Percentiles rank a stretch among this genome's conserved stretches.
These are phyloP conservation scores for Cystobasidium ongulense DNA, from an alignment of 768 basidiomycete species.

Conservation along the genomic window DNA sequence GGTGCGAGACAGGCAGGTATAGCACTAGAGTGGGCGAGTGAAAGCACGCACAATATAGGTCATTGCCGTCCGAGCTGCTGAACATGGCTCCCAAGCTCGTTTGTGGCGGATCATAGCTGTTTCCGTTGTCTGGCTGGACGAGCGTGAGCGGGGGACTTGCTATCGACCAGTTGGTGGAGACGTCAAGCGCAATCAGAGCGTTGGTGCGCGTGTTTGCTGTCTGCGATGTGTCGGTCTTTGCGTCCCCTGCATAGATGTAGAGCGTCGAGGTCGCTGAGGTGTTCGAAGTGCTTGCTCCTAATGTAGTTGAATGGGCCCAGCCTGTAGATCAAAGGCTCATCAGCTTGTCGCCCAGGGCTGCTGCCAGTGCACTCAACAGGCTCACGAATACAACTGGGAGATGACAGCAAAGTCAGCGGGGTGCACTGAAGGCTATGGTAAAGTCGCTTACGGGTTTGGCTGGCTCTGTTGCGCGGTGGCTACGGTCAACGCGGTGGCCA, in stretches of 20 bases:
- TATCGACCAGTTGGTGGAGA: constrained; percentile 6
- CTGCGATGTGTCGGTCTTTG: constrained; percentile 1
- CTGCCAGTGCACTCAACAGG: not conserved
- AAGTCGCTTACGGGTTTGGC: not conserved
- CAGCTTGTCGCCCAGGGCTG: not conserved
- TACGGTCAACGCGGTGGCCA: not conserved
- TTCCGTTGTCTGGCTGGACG: constrained; percentile 15
- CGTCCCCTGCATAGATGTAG: constrained; percentile 20
- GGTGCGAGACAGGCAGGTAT: not conserved
- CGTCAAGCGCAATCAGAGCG: constrained; percentile 18
- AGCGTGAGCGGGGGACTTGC: constrained; percentile 17
- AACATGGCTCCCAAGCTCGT: constrained; percentile 27
- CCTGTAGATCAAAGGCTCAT: not conserved
- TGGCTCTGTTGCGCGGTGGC: not conserved
- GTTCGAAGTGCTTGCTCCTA: constrained; percentile 11
- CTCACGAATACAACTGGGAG: not conserved
- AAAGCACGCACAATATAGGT: constrained; percentile 16
- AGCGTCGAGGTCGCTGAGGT: constrained; percentile 8
- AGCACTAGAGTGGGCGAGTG: too few relatives aligned
- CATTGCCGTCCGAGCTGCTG: constrained; percentile 12
- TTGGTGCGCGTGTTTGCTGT: constrained; percentile 18
- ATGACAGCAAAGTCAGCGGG: not conserved
- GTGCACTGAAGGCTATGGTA: too few relatives aligned
- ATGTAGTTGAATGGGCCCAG: constrained; percentile 13
- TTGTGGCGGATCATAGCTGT: constrained; percentile 22